These are phyloP conservation scores for Dimargaris verticillata DNA, from an alignment of 192 early-diverging fungal species.

Conservation along the genomic window DNA sequence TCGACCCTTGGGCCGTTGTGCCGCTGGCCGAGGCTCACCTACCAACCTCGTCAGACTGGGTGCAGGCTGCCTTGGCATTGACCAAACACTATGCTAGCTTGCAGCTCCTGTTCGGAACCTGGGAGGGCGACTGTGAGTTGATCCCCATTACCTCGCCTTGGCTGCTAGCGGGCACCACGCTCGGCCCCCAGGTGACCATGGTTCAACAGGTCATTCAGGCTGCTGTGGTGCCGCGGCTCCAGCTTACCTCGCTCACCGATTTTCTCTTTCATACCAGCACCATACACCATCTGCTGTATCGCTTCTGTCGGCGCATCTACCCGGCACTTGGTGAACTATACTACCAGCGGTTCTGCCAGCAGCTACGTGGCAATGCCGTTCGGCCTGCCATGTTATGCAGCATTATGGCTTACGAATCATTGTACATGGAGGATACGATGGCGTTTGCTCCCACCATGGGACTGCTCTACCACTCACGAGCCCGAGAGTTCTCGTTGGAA, in stretches of 20 bases:
- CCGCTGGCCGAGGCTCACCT: neutral
- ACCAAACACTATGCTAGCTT: neutral
- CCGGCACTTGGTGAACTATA: constrained; percentile 2
- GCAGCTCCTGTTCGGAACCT: neutral
- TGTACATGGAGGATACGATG: neutral
- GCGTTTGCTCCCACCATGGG: neutral
- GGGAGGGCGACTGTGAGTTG: neutral
- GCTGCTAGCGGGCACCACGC: neutral
- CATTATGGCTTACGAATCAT: neutral
- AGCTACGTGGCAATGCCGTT: neutral
- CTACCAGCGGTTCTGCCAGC: neutral
- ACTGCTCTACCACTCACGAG: neutral
- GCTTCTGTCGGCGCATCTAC: constrained; percentile 8
- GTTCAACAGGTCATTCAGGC: too few species aligned
- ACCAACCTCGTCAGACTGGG: neutral
- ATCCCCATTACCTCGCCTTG: neutral
- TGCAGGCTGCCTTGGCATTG: neutral
- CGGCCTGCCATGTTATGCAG: neutral
- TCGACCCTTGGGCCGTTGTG: neutral
- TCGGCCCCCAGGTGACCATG: neutral
- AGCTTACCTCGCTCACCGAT: neutral
- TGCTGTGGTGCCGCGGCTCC: too few species aligned
- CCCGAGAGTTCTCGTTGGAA: neutral
- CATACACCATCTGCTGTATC: neutral
- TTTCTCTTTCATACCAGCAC: neutral